Evolutionary conservation across 305 asterid genomes (phyloP).

Genomic region (Plantago coronopus): DNA sequence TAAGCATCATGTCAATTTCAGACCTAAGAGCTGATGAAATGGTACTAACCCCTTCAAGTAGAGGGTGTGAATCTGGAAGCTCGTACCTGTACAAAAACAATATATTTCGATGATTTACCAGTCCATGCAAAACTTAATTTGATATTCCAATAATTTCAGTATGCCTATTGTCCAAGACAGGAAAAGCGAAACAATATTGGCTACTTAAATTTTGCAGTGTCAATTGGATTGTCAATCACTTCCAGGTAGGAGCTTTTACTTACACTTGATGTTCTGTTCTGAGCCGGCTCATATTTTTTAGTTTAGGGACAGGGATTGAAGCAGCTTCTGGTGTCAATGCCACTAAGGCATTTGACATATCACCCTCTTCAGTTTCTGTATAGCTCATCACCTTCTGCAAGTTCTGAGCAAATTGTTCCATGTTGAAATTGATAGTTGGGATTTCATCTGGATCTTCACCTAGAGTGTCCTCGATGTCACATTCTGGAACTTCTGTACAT

Average conservation of each 20-base stretch:
- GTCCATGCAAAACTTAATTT: background rate
- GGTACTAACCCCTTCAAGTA: slow-evolving; percentile 74
- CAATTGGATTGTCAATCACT: slow-evolving; percentile 7
- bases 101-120: slow-evolving; percentile 8
- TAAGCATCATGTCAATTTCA: slow-evolving; percentile 8
- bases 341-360: slow-evolving; percentile 86
- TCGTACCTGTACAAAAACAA: slow-evolving; percentile 68
- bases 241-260: slow-evolving; percentile 35
- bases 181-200: background rate
- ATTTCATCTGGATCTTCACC: slow-evolving; percentile 76
- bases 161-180: no score
- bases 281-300: slow-evolving; percentile 78
- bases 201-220: slow-evolving; percentile 15
- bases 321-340: slow-evolving; percentile 83
- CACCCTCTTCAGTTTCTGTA: slow-evolving; percentile 55
- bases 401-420: slow-evolving; percentile 75
- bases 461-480: slow-evolving; percentile 57
- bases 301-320: slow-evolving; percentile 88
- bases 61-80: slow-evolving; percentile 91
- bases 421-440: slow-evolving; percentile 82
- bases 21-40: slow-evolving; percentile 19
- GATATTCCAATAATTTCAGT: background rate
- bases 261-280: slow-evolving; percentile 99
- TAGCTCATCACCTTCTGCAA: slow-evolving; percentile 58
- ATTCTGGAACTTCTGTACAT: slow-evolving; percentile 33